A percentile compares a stretch with the other conserved stretches of the same genome.
Conservation (phyloP, 306 rosid genomes). For the Cercis canadensis region DNA sequence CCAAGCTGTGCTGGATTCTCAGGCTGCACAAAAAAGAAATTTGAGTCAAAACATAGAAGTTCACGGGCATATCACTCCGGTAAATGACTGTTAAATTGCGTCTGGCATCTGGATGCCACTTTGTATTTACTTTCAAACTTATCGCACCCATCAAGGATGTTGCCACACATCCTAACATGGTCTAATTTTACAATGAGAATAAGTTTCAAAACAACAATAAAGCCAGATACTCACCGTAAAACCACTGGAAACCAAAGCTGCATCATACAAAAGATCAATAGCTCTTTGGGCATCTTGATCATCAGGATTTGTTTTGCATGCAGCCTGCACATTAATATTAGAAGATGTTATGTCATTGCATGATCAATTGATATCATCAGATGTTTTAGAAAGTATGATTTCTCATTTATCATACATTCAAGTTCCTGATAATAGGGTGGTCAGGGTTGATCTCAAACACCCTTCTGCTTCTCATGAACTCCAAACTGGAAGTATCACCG, state of each 20-base stretch:
- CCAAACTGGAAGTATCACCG: constrained; percentile 89
- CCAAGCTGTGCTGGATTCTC: constrained; percentile 97
- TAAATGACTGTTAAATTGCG: constrained; percentile 3
- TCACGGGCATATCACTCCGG: background rate
- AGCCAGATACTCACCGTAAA: constrained; percentile 64
- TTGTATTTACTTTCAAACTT: background rate
- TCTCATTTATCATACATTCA: constrained; percentile 65
- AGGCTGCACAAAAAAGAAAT: constrained; percentile 67
- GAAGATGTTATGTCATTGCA: constrained; percentile 13
- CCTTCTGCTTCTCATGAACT: constrained; percentile 97
- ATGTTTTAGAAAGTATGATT: background rate
- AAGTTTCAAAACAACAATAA: constrained; percentile 8
- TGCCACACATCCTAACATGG: background rate
- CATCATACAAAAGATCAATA: constrained; percentile 88
- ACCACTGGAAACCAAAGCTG: constrained; percentile 97
- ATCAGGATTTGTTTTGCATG: constrained; percentile 68
- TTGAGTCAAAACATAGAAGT: background rate
- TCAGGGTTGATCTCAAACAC: constrained; percentile 95
- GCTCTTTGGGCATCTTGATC: constrained; percentile 90
- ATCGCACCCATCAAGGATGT: no score
- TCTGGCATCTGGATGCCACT: no score
- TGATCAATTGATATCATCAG: background rate
- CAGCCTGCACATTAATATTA: constrained; percentile 64
- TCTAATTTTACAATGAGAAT: constrained; percentile 8
- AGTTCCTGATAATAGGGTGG: constrained; percentile 79